A percentile compares a stretch with the other conserved stretches of the same genome.
Evolutionary conservation across 2,329 filamentous ascomycete genomes (phyloP).

Genomic region (Fusarium pseudonygamai): DNA sequence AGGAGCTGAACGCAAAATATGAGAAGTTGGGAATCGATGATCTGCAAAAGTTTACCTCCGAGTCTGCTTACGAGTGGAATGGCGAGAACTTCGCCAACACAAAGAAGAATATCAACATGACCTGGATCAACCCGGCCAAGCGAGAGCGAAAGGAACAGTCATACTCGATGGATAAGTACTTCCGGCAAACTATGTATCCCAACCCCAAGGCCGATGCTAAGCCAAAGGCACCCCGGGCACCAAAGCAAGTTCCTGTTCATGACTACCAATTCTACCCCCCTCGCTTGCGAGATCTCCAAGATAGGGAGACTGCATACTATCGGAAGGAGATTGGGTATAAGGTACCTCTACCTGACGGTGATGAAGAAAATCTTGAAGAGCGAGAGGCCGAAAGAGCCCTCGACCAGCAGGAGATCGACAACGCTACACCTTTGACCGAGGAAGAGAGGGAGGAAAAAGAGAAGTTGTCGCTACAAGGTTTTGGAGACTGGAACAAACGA

Average conservation of each 20-base stretch:
- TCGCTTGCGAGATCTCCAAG: constrained; percentile 86
- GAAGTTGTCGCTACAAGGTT: constrained; percentile 82
- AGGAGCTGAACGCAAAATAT: constrained; percentile 90
- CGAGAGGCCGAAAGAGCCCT: constrained; percentile 87
- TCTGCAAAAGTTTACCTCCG: constrained; percentile 95
- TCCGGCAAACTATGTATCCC: constrained; percentile 84
- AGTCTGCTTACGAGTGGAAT: constrained; percentile 99
- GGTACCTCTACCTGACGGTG: constrained; percentile 85
- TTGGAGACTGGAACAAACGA: constrained; percentile 93
- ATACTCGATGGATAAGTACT: constrained; percentile 99
- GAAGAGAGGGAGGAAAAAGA: constrained; percentile 91
- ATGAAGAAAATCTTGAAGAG: constrained; percentile 86
- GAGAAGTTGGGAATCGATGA: constrained; percentile 98
- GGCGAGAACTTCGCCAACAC: constrained; percentile 92
- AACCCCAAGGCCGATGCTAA: constrained; percentile 88
- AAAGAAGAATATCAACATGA: constrained; percentile 92
- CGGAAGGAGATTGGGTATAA: constrained; percentile 97
- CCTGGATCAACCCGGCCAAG: constrained; percentile 98
- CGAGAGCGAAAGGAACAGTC: constrained; percentile 98
- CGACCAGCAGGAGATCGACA: constrained; percentile 93
- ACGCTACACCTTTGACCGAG: constrained; percentile 86
- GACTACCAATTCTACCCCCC: constrained; percentile 98
- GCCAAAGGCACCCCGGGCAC: constrained; percentile 93
- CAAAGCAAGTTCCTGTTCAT: constrained; percentile 90
- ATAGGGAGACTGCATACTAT: constrained; percentile 95